Base-by-base conservation (phyloP, 331 rosid species). In the Quercus lobata region DNA sequence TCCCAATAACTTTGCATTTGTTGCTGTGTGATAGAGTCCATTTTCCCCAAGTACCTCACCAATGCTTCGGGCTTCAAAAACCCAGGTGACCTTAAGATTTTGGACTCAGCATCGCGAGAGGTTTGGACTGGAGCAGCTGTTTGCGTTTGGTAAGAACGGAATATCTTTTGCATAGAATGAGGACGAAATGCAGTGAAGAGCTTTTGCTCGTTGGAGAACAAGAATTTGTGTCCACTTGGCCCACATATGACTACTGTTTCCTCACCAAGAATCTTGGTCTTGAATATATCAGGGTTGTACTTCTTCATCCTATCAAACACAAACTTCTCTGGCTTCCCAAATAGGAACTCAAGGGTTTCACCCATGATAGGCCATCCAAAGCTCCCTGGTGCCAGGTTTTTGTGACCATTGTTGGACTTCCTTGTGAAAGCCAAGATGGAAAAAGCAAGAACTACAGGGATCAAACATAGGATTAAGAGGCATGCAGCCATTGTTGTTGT, bases 181-280 rank as follows among this genome's bases (percentile, higher is more conserved):
- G 88, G 88, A 3, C 86, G 83, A 41, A 85, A 85, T 4, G 86
- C 83, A 1, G 88, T 85, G 86, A 85, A 85, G 77, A 78, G 76
- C 41, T 81, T 85, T 29, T 82, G 86, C 21, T 85, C 88, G 57
- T 85, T 85, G 2, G 74, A 78, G 79, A 82, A 85, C 21, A 85
- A 76, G 57, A 85, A 85, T 27, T 85, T 85, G 88, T 85, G 88
- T n/a, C 88, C 88, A 16, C 21, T 65, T 1, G 86, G 86, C 3
- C 88, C 88, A 17, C 88, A 85, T 3, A 85, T 78, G 8, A 82
- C 88, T 2, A 65, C 88, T 1, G 86, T 85, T 68, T 85, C 76
- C 54, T 85, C 88, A 1, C 88, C 86, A 7, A 85, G 86, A 54
- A 85, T 85, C 5, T 78, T 81, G 29, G 88, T 85, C 76, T 78